Evolutionary conservation across 1,284 basidiomycete genomes (phyloP), one percentile per base, ranked within the genome.

Genomic region (Irpex rosettiformis): DNA sequence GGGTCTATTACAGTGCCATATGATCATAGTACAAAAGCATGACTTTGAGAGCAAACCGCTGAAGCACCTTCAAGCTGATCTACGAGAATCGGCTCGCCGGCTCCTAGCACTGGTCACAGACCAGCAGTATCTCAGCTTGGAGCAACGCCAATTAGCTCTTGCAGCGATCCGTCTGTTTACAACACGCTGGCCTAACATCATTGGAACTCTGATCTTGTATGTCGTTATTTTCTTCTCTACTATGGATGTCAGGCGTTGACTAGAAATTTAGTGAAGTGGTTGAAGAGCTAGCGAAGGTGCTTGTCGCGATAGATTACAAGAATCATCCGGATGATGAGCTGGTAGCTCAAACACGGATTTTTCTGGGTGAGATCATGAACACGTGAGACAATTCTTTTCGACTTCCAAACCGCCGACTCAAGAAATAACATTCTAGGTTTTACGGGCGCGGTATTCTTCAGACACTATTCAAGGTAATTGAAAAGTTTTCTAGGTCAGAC

Each of bases 11-110:
- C 86, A 89, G 69, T 74, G 79, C 0, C 63, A 88, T n/a, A 77
- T 84, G 58, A 80, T 88, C 33, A 75, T 83, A 60, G 77, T 88
- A 25, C 83, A 84, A 72, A 89, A 89, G 70, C 84, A 88, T 61
- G 83, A 89, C 65, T 81, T 89, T 57, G 82, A 84, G 51, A 80
- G 77, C 57, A 72, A 66, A 28, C 69, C 77, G 18, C 72, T 89
- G 55, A 76, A 71, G 57, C 79, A 82, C 65, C 73, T 86, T 28
- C 83, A 85, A 55, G 74, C 73, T 24, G 62, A 72, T 22, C 71
- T 89, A 3, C 79, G 82, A 30, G 76, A 71, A 54, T 83, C 85
- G 0, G 74, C 86, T 7, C 68, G 76, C 28, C 76, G 77, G n/a
- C 72, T 77, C 2, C 70, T 85, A 56, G 82, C 82, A 28, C 66